Evolutionary conservation across 2,329 filamentous ascomycete species (phyloP), one percentile per base, ranked within the genome.

Genomic region (Fusarium incarnatum): DNA sequence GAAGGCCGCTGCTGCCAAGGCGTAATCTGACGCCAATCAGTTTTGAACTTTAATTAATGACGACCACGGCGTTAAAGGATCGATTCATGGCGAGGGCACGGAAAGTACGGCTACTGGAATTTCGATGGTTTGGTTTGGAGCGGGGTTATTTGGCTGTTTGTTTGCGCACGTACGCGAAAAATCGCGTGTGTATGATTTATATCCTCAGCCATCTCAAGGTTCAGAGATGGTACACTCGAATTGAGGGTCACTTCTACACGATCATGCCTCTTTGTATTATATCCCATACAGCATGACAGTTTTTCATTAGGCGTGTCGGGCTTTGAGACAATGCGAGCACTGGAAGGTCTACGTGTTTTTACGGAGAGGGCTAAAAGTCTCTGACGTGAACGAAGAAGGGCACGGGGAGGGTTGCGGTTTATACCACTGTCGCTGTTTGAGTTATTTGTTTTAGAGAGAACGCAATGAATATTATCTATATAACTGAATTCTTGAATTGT

Each of bases 1-100:
- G 82, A 85, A 85, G 82, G 81, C 83, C 15, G 80, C 83, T 54
- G 77, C 83, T 53, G 76, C 80, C 53, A 83, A 83, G 80, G 81
- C 78, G 70, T 81, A 76, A 75, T 32, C 49, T 48, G n/a, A 60
- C 62, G 53, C 56, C 68, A 56, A 65, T 70, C 44, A 63, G 58
- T 67, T 72, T 67, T 59, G 68, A 75, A 70, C 73, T 67, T 75
- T 77, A 78, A 78, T 77, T 81, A 77, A 81, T 79, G 77, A 80
- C 74, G 75, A 79, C 76, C 76, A 78, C 64, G 77, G 79, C 79
- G 79, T 80, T 74, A 64, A 67, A 75, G 75, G 66, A 73, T 77
- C 73, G 68, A 65, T 73, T 73, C 73, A 75, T 64, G 71, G 75
- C 61, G 52, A 59, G 72, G 74, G 54, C 63, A 70, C 50, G 63